Percentiles rank a stretch among this genome's conserved stretches.
Conservation (phyloP, 768 basidiomycete genomes). For the Boletus barrowsii region DNA sequence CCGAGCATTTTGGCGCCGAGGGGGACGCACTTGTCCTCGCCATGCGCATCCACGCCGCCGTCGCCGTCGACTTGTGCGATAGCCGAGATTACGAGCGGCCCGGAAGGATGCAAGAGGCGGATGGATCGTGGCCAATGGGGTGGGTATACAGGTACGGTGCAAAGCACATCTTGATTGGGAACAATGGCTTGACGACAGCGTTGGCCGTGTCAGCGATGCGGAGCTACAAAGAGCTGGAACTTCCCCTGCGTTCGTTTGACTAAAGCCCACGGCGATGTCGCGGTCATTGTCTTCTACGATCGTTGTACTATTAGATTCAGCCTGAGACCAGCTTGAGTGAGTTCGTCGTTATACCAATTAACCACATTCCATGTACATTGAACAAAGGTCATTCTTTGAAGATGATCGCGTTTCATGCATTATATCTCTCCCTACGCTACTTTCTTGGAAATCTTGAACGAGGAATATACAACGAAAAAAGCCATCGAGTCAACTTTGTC, state of each 20-base stretch:
- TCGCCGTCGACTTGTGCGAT: conserved; percentile 10
- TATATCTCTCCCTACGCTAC: too few relatives aligned
- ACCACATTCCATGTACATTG: too few relatives aligned
- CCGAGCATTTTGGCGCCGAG: conserved; percentile 12
- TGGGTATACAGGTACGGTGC: conserved; percentile 16
- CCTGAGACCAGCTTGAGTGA: too few relatives aligned
- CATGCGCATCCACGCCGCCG: conserved; percentile 16
- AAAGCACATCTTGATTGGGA: conserved; percentile 10
- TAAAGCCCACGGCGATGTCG: neutral
- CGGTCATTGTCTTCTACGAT: too few relatives aligned
- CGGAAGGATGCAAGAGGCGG: conserved; percentile 13
- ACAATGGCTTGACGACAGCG: conserved; percentile 21
- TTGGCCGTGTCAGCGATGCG: conserved; percentile 17
- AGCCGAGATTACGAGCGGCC: conserved; percentile 16
- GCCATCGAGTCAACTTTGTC: too few relatives aligned
- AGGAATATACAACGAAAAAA: too few relatives aligned
- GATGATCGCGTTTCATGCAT: too few relatives aligned
- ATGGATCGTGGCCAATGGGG: conserved; percentile 22
- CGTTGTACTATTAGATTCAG: too few relatives aligned
- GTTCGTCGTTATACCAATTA: too few relatives aligned
- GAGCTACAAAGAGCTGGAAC: conserved; percentile 10
- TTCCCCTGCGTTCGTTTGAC: conserved; percentile 11
- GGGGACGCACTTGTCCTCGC: conserved; percentile 21
- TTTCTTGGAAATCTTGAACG: too few relatives aligned
- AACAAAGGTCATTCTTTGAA: too few relatives aligned